Conservation (phyloP, 2,329 filamentous ascomycete genomes). For the Blastomyces emzantsi region DNA sequence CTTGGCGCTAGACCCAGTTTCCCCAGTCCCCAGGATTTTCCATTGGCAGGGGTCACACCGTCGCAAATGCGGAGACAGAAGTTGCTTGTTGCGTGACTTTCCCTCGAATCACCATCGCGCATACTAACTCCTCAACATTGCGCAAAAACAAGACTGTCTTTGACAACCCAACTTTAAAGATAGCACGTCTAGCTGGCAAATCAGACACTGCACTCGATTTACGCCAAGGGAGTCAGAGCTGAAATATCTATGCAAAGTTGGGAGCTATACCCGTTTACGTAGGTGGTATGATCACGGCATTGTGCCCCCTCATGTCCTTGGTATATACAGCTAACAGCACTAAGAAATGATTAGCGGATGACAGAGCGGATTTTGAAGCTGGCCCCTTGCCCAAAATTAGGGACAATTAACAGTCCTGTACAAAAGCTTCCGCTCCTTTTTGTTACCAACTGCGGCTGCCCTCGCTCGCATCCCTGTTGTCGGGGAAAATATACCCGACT, state of each 20-base stretch:
- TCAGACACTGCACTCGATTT: neutral
- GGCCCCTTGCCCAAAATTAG: neutral
- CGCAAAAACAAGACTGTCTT: neutral
- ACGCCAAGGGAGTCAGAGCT: neutral
- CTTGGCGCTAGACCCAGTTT: neutral
- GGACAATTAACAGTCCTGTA: neutral
- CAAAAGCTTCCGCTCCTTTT: neutral
- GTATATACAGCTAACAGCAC: neutral
- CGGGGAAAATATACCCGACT: neutral
- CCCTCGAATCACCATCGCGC: neutral
- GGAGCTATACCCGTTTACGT: neutral
- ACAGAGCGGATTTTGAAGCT: neutral
- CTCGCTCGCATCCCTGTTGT: neutral
- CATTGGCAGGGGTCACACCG: neutral
- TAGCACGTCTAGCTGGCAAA: neutral
- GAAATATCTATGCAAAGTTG: neutral
- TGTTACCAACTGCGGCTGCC: neutral
- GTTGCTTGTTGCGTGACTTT: neutral
- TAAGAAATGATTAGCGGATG: neutral
- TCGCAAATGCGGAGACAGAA: neutral
- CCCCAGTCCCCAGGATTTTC: constrained; percentile 1
- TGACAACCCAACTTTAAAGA: neutral
- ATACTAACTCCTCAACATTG: neutral
- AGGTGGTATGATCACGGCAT: neutral
- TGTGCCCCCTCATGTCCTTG: neutral